Evolutionary conservation across 306 rosid species (phyloP).

Genomic region (Vicia villosa): DNA sequence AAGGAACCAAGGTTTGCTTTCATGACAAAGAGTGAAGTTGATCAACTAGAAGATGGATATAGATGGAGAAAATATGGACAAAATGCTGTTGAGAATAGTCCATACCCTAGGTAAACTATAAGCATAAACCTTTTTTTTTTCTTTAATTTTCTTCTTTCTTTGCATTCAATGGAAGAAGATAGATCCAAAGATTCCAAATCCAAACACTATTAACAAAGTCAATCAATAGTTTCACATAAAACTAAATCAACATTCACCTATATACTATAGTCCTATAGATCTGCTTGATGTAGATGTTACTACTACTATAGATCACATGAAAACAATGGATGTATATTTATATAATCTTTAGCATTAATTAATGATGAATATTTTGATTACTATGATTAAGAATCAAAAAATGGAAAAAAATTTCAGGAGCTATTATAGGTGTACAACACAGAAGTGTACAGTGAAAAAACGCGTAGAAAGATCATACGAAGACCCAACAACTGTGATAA

Average conservation of each 20-base stretch:
- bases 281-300: background rate
- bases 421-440: constrained; percentile 85
- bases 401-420: constrained; percentile 53
- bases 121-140: background rate
- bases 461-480: constrained; percentile 79
- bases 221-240: background rate
- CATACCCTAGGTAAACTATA: constrained; percentile 71
- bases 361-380: background rate
- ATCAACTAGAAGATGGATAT: constrained; percentile 89
- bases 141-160: background rate
- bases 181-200: background rate
- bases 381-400: background rate
- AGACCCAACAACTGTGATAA: constrained; percentile 76
- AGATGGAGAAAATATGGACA: constrained; percentile 94
- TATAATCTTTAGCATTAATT: background rate
- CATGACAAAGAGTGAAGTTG: constrained; percentile 92
- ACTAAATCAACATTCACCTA: background rate
- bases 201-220: constrained; percentile 2
- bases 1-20: constrained; percentile 80
- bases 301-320: background rate
- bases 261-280: background rate
- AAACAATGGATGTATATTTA: background rate
- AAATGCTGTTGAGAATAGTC: constrained; percentile 85
- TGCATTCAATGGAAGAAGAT: background rate
- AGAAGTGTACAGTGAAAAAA: constrained; percentile 80